Evolutionary conservation across 257 asterid genomes (phyloP).

Genomic region (Ligustrum vulgare): DNA sequence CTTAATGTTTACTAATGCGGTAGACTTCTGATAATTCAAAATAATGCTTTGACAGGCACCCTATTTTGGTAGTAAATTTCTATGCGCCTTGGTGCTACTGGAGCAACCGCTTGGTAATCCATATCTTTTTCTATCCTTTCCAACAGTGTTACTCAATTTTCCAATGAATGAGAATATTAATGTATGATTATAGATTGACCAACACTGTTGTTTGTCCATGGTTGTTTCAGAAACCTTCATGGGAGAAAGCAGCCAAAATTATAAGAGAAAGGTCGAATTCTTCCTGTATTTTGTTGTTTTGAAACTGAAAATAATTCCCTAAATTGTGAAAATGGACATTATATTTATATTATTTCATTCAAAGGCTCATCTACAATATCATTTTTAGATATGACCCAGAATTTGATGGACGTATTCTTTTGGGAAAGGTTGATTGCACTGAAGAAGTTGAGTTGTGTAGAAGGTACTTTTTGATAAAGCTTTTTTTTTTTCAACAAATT

Average conservation of each 20-base stretch:
- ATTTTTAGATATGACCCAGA: slow-evolving; percentile 72
- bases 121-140: slow-evolving; percentile 22
- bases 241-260: slow-evolving; percentile 95
- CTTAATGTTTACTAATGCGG: slow-evolving; percentile 18
- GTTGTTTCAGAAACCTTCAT: slow-evolving; percentile 81
- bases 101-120: slow-evolving; percentile 85
- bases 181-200: slow-evolving; percentile 21
- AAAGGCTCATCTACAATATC: slow-evolving; percentile 31
- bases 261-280: slow-evolving; percentile 69
- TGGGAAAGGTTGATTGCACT: slow-evolving; percentile 94
- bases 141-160: slow-evolving; percentile 16
- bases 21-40: slow-evolving; percentile 20
- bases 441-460: slow-evolving; percentile 75
- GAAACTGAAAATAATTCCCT: slow-evolving; percentile 18
- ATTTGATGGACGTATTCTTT: slow-evolving; percentile 77
- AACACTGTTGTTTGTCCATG: slow-evolving; percentile 17
- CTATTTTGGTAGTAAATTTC: slow-evolving; percentile 84
- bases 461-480: slow-evolving; percentile 48
- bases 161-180: slow-evolving; percentile 7
- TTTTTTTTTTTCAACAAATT: slow-evolving; percentile 8
- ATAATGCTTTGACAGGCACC: slow-evolving; percentile 52
- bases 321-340: slow-evolving; percentile 27
- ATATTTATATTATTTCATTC: slow-evolving; percentile 9
- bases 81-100: slow-evolving; percentile 97
- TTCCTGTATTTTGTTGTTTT: slow-evolving; percentile 19